Conservation (phyloP, 345 rosid genomes). For the Excoecaria cochinchinensis region DNA sequence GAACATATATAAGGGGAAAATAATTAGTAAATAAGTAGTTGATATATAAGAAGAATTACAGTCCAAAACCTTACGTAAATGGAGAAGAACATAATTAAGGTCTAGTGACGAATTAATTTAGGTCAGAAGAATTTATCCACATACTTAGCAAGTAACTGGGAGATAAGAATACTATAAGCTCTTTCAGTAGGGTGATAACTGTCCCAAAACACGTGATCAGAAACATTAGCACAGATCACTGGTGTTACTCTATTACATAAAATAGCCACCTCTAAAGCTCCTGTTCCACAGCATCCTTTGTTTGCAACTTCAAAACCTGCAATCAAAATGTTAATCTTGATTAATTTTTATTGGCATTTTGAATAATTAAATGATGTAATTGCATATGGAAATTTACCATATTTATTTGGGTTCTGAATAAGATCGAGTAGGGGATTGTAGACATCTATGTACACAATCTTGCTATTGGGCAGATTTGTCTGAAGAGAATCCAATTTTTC, state of each 20-base stretch:
- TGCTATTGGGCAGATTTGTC: constrained; percentile 25
- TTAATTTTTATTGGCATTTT: not conserved
- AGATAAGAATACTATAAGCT: constrained; percentile 24
- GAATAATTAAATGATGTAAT: not conserved
- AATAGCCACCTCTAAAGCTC: constrained; percentile 27
- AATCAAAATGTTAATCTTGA: not conserved
- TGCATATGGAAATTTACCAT: constrained; percentile 37
- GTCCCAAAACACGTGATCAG: constrained; percentile 45
- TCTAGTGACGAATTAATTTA: too few species aligned
- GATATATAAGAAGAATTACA: not conserved
- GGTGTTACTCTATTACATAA: constrained; percentile 24
- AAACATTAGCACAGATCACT: constrained; percentile 26
- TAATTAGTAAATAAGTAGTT: too few species aligned
- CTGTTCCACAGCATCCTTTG: constrained; percentile 68
- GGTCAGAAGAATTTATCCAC: not conserved
- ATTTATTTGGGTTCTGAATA: constrained; percentile 44
- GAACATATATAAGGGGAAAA: too few species aligned
- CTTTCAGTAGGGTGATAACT: constrained; percentile 43
- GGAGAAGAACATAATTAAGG: too few species aligned
- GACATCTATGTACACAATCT: constrained; percentile 43
- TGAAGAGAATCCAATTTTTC: constrained; percentile 29
- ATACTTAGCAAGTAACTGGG: not conserved
- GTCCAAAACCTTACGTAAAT: too few species aligned
- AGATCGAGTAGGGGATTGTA: constrained; percentile 33
- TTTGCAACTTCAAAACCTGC: constrained; percentile 54